These are phyloP conservation scores for Nymphaea thermarum DNA, from an alignment of 164 flowering plant genomes.

Conservation along the genomic window DNA sequence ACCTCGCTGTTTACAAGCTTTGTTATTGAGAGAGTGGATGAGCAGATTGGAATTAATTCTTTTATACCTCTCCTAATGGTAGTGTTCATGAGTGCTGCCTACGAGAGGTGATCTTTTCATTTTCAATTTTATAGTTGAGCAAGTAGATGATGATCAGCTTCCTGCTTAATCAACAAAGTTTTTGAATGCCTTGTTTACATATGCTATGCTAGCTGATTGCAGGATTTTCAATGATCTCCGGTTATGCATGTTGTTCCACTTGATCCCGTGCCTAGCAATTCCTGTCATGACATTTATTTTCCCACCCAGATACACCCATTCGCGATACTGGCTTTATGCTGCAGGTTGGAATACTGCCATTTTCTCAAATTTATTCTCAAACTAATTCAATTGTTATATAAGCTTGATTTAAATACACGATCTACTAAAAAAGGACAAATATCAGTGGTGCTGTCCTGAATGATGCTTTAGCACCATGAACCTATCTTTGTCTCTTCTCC, in stretches of 20 bases:
- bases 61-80: constrained; percentile 21
- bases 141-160: neutral
- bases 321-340: constrained; percentile 42
- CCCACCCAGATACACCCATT: constrained; percentile 38
- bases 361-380: no score
- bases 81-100: constrained; percentile 21
- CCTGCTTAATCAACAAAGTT: neutral
- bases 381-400: no score
- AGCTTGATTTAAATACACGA: no score
- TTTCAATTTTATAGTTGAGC: neutral
- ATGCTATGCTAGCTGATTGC: constrained; percentile 30
- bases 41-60: constrained; percentile 27
- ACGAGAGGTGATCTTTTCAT: constrained; percentile 23
- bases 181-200: constrained; percentile 6
- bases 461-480: no score
- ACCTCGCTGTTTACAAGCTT: constrained; percentile 31
- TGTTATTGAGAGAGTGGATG: constrained; percentile 33
- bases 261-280: constrained; percentile 31
- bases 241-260: constrained; percentile 36
- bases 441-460: no score
- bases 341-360: constrained; percentile 21
- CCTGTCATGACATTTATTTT: constrained; percentile 22
- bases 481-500: no score
- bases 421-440: no score
- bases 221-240: constrained; percentile 46